A percentile compares a stretch with the other conserved stretches of the same genome.
phyloP scores from a whole-genome alignment of 139 green algal species.

The Asterochloris erici region DNA sequence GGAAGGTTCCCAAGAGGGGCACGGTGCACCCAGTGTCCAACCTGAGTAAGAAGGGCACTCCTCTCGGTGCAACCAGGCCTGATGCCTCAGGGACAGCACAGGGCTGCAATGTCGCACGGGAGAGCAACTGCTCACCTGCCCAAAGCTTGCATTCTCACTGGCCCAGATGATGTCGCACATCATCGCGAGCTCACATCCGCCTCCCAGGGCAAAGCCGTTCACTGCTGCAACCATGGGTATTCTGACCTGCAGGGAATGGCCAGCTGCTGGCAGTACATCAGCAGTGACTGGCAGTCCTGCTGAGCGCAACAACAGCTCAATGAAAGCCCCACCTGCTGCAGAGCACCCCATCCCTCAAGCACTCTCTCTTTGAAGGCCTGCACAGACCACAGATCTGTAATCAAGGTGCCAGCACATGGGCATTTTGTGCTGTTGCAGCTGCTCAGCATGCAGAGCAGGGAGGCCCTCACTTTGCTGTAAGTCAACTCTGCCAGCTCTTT shows the following conservation, averaged over 20 bases:
- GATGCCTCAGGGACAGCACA: too few species aligned
- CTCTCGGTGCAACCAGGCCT: too few species aligned
- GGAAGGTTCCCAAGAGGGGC: too few species aligned
- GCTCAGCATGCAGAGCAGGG: neutral
- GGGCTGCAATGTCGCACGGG: too few species aligned
- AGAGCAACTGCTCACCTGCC: slow-evolving; percentile 23
- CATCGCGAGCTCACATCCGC: slow-evolving; percentile 73
- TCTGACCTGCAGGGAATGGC: neutral
- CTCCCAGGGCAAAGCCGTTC: slow-evolving; percentile 63
- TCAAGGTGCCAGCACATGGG: neutral
- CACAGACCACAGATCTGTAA: neutral
- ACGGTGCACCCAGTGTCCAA: too few species aligned
- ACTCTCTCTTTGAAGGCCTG: slow-evolving; percentile 38
- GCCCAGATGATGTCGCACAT: slow-evolving; percentile 75
- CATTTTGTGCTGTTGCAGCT: neutral
- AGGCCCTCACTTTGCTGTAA: slow-evolving; percentile 29
- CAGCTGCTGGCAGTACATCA: too few species aligned
- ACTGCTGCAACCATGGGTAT: slow-evolving; percentile 63
- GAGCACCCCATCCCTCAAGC: slow-evolving; percentile 44
- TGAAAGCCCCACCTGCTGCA: slow-evolving; percentile 26
- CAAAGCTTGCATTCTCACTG: slow-evolving; percentile 57
- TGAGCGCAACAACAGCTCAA: too few species aligned
- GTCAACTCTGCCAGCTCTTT: slow-evolving; percentile 55
- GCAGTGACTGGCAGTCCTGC: too few species aligned
- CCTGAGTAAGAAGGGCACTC: too few species aligned